Percentiles rank a stretch among this genome's conserved stretches.
These are phyloP conservation scores for Aspergillus bombycis DNA, from an alignment of 2,329 filamentous ascomycete species.

Conservation along the genomic window DNA sequence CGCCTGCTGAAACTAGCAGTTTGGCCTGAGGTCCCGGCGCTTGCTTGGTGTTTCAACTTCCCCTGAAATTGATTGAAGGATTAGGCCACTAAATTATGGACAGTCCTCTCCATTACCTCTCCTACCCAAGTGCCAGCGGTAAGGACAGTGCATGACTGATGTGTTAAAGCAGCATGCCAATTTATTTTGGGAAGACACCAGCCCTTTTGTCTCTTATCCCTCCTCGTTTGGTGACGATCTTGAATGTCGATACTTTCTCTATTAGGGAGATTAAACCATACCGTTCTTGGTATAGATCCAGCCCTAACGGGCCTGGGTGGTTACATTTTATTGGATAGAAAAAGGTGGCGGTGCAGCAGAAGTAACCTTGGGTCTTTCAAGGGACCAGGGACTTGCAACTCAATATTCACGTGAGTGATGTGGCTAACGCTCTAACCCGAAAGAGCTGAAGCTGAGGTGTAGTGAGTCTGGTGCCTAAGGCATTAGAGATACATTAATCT, in stretches of 20 bases:
- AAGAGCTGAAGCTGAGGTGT: too few relatives aligned
- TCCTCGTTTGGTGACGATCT: neutral
- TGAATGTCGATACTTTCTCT: neutral
- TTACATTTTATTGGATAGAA: neutral
- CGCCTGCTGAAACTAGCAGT: constrained; percentile 37
- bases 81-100: neutral
- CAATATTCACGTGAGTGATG: neutral
- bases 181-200: neutral
- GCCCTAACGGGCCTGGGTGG: neutral
- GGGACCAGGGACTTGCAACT: neutral
- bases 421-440: neutral
- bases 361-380: neutral
- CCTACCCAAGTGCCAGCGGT: neutral
- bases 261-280: neutral
- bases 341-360: neutral
- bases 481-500: too few relatives aligned
- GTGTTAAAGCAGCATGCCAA: neutral
- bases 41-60: constrained; percentile 4
- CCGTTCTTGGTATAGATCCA: neutral
- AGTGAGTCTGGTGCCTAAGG: too few relatives aligned
- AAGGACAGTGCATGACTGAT: neutral
- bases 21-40: constrained; percentile 10
- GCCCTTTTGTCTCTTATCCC: neutral
- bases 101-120: neutral
- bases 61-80: constrained; percentile 4